Evolutionary conservation across 177 flowering plant genomes (phyloP).

Genomic region (Vitis hybrid): DNA sequence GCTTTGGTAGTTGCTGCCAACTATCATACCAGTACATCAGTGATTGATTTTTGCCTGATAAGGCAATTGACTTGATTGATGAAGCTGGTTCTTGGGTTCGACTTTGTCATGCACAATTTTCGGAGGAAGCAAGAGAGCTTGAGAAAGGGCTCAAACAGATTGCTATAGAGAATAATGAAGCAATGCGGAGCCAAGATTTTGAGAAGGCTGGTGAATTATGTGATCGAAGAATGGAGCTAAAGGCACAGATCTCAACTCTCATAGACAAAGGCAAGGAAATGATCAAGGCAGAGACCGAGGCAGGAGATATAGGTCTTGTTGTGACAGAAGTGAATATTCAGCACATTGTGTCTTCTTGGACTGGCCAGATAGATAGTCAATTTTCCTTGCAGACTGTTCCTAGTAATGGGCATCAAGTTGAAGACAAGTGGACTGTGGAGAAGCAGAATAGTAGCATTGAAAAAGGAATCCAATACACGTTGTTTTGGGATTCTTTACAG

Average conservation of each 20-base stretch:
- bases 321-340: slow-evolving; percentile 76
- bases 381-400: too few relatives aligned
- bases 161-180: slow-evolving; percentile 40
- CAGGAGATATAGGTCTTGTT: slow-evolving; percentile 60
- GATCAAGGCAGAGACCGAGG: slow-evolving; percentile 60
- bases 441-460: too few relatives aligned
- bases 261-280: slow-evolving; percentile 44
- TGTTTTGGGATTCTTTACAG: too few relatives aligned
- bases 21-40: slow-evolving; percentile 83
- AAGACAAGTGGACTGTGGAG: too few relatives aligned
- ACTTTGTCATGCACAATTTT: slow-evolving; percentile 62
- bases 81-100: slow-evolving; percentile 88
- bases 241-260: slow-evolving; percentile 51
- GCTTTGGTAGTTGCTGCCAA: slow-evolving; percentile 72
- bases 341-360: slow-evolving; percentile 73
- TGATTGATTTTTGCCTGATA: slow-evolving; percentile 79
- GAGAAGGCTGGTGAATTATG: slow-evolving; percentile 63
- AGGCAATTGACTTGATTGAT: slow-evolving; percentile 80
- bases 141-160: slow-evolving; percentile 38
- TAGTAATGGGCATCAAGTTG: too few relatives aligned
- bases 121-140: slow-evolving; percentile 43
- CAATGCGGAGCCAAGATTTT: slow-evolving; percentile 37
- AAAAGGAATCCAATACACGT: too few relatives aligned
- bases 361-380: slow-evolving; percentile 28
- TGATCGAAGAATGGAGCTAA: slow-evolving; percentile 40